These are phyloP conservation scores for Oryza glaberrima DNA, from an alignment of 176 grass and related monocot species.

Conservation along the genomic window DNA sequence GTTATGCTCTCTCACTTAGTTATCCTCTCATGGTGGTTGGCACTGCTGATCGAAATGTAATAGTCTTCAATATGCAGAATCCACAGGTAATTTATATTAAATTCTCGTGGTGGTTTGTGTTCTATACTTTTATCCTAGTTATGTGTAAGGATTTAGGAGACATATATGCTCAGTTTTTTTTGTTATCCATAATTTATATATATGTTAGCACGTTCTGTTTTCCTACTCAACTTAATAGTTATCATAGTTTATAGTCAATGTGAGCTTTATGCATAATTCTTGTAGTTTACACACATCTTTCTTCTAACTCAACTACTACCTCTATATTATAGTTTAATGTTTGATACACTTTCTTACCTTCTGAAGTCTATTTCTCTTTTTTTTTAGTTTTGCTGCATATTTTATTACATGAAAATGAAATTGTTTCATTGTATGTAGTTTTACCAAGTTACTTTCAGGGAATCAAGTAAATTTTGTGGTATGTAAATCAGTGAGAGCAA, in stretches of 20 bases:
- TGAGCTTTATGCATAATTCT: neutral
- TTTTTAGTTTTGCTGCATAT: neutral
- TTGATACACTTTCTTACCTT: neutral
- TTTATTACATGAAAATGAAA: neutral
- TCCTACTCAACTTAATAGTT: constrained; percentile 6
- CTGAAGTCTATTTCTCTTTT: neutral
- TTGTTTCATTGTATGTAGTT: neutral
- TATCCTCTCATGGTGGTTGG: constrained; percentile 93
- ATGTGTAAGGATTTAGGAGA: neutral
- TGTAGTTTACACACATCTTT: neutral
- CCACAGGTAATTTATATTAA: constrained; percentile 64
- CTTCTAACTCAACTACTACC: neutral
- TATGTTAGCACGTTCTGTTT: constrained; percentile 11
- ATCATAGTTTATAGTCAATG: neutral
- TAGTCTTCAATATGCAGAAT: constrained; percentile 85
- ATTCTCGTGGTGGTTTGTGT: neutral
- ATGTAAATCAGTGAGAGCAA: constrained; percentile 17
- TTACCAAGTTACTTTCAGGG: constrained; percentile 5
- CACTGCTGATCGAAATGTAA: constrained; percentile 71
- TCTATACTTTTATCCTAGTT: constrained; percentile 3
- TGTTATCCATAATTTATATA: neutral
- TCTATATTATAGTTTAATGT: neutral
- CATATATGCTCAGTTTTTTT: neutral
- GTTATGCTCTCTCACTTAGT: constrained; percentile 79
- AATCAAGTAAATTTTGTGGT: neutral